Percentiles rank a stretch among this genome's conserved stretches.
Evolutionary conservation across 495 filamentous ascomycete species (phyloP).

Genomic region (Aspergillus kassunensis): DNA sequence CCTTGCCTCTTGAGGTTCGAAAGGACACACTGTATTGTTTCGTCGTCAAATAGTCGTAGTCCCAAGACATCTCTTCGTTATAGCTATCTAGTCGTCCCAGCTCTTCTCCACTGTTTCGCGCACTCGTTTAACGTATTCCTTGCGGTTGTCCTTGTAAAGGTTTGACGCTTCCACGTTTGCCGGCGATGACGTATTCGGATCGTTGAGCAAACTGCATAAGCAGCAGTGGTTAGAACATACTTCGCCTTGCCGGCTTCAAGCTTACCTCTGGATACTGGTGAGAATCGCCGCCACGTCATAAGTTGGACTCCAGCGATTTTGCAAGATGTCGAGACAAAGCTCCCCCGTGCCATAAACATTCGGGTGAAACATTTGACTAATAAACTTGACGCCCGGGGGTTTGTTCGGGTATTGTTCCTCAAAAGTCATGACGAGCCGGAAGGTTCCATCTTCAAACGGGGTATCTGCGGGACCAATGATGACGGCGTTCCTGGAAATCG

Average conservation of each 20-base stretch:
- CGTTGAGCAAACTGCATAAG: conserved; percentile 79
- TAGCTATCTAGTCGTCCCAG: conserved; percentile 73
- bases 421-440: conserved; percentile 97
- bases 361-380: conserved; percentile 98
- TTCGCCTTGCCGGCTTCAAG: neutral
- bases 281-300: conserved; percentile 97
- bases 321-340: conserved; percentile 93
- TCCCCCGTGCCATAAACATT: conserved; percentile 98
- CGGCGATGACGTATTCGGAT: conserved; percentile 94
- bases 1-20: conserved; percentile 1
- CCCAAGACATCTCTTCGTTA: neutral
- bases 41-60: conserved; percentile 5
- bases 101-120: conserved; percentile 98
- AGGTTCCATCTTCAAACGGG: conserved; percentile 97
- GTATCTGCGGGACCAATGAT: conserved; percentile 98
- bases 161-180: conserved; percentile 98
- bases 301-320: conserved; percentile 98
- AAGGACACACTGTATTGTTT: conserved; percentile 6
- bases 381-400: conserved; percentile 95
- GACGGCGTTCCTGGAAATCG: conserved; percentile 81
- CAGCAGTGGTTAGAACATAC: neutral
- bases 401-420: conserved; percentile 99
- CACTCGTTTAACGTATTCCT: conserved; percentile 93
- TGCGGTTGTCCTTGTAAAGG: conserved; percentile 95
- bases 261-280: conserved; percentile 94